These are phyloP conservation scores for Phytophthora meadii DNA, from an alignment of 352 stramenopile genomes.

Conservation along the genomic window DNA sequence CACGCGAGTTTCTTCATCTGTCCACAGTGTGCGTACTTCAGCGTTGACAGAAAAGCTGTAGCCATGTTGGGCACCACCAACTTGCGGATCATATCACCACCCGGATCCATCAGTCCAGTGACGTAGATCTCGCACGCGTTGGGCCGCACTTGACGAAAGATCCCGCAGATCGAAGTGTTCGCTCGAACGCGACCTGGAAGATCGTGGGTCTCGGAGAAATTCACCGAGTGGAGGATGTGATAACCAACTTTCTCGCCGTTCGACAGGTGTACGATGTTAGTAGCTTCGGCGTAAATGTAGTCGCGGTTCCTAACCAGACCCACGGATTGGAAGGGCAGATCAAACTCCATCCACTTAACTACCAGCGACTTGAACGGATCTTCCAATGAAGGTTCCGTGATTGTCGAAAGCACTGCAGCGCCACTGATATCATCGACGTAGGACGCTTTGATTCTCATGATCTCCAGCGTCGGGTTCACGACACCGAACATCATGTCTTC, in stretches of 20 bases:
- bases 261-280: constrained; percentile 36
- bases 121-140: constrained; percentile 48
- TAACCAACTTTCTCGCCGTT: constrained; percentile 49
- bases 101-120: constrained; percentile 40
- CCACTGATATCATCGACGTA: constrained; percentile 37
- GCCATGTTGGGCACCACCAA: constrained; percentile 42
- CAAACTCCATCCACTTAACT: constrained; percentile 47
- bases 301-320: constrained; percentile 46
- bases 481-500: constrained; percentile 55
- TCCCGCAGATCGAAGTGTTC: constrained; percentile 46
- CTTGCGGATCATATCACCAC: constrained; percentile 46
- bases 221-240: constrained; percentile 49
- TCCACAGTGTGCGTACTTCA: constrained; percentile 47
- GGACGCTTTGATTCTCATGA: constrained; percentile 43
- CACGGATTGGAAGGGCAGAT: constrained; percentile 31
- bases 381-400: constrained; percentile 29
- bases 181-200: constrained; percentile 44
- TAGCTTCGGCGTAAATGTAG: constrained; percentile 60
- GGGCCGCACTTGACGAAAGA: constrained; percentile 40
- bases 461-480: constrained; percentile 34
- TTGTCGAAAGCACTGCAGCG: constrained; percentile 34
- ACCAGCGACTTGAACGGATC: constrained; percentile 35
- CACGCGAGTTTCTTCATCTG: constrained; percentile 57
- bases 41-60: constrained; percentile 36
- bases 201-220: constrained; percentile 44